These are phyloP conservation scores for Microstegium vimineum DNA, from an alignment of 176 grass and related monocot genomes.

Conservation along the genomic window DNA sequence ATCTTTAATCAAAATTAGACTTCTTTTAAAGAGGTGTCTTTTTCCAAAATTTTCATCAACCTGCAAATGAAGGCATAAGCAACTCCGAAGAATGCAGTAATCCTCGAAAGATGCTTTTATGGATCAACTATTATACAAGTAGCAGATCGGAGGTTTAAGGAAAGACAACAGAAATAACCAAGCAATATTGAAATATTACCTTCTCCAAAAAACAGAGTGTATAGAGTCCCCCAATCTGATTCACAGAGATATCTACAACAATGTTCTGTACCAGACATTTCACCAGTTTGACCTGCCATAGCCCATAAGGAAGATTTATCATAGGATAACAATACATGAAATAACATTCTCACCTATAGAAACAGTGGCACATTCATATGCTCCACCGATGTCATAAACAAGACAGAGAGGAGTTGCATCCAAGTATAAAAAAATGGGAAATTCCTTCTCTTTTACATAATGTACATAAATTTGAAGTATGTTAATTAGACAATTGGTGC, in stretches of 20 bases:
- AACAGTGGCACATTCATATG: constrained; percentile 1
- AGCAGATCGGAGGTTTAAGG: constrained; percentile 19
- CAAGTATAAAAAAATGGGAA: neutral
- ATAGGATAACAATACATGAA: neutral
- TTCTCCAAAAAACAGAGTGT: constrained; percentile 93
- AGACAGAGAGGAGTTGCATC: neutral
- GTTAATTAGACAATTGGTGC: neutral
- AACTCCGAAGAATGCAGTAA: neutral
- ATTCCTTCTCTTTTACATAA: neutral
- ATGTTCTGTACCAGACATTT: constrained; percentile 94
- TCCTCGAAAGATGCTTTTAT: neutral
- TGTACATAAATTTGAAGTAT: constrained; percentile 11
- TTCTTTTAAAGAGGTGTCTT: constrained; percentile 72
- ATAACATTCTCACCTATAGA: neutral
- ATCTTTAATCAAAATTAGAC: constrained; percentile 89
- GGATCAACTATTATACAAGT: neutral
- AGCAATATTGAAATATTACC: constrained; percentile 39
- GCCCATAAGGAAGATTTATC: constrained; percentile 12
- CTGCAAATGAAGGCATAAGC: constrained; percentile 37
- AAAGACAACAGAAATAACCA: neutral
- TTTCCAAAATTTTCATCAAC: constrained; percentile 75
- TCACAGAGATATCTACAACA: constrained; percentile 88
- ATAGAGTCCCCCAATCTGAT: constrained; percentile 84
- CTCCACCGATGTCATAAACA: neutral
- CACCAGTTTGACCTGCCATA: constrained; percentile 78